These are phyloP conservation scores for Alternaria sp. DNA, from an alignment of 2,329 filamentous ascomycete genomes.

Conservation along the genomic window DNA sequence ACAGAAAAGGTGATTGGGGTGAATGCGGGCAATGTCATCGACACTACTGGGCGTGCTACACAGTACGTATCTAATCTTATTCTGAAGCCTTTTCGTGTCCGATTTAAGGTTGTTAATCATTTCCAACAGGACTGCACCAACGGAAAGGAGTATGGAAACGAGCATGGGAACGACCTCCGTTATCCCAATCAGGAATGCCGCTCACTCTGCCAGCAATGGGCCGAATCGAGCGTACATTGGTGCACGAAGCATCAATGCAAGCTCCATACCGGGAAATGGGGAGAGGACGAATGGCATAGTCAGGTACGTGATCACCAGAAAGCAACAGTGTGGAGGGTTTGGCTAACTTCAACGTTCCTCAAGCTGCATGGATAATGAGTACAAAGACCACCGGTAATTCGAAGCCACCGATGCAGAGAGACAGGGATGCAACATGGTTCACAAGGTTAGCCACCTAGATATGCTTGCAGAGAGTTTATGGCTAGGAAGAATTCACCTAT, in stretches of 20 bases:
- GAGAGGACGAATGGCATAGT: background rate
- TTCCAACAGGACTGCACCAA: background rate
- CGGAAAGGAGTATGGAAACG: too few species aligned
- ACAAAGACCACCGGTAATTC: background rate
- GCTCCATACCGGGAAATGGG: background rate
- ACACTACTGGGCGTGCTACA: background rate
- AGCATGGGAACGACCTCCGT: background rate
- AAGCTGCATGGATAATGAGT: background rate
- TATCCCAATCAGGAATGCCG: background rate
- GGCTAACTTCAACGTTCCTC: background rate
- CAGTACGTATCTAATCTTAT: background rate
- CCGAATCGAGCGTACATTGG: background rate
- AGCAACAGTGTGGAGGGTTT: background rate
- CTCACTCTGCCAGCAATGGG: background rate
- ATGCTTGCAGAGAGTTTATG: background rate
- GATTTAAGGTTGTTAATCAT: background rate
- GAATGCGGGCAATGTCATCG: background rate
- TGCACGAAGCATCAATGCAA: background rate
- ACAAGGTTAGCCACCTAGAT: background rate
- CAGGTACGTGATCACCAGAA: background rate
- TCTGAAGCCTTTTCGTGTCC: background rate
- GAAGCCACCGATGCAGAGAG: too few species aligned
- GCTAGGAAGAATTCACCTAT: background rate
- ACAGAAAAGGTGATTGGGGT: background rate
- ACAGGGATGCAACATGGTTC: background rate